Evolutionary conservation across 2,329 filamentous ascomycete species (phyloP).

Genomic region (Mariannaea elegans): DNA sequence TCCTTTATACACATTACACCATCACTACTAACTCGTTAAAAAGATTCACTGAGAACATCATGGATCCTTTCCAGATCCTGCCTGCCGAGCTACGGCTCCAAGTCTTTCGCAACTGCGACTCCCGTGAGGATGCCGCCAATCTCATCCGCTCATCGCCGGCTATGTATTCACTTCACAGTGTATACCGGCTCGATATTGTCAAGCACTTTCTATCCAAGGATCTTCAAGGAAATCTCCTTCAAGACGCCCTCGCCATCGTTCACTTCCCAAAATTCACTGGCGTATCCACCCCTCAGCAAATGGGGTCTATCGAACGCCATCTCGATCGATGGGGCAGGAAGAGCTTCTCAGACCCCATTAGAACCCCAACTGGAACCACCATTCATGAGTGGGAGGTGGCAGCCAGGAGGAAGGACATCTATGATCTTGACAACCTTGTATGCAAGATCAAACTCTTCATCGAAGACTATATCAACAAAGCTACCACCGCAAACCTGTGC

Average conservation of each 20-base stretch:
- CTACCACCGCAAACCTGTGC: slow-evolving; percentile 3
- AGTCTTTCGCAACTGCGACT: background rate
- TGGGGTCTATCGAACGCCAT: background rate
- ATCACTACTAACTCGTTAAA: too few species aligned
- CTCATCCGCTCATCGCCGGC: background rate
- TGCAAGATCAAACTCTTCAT: background rate
- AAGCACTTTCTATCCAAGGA: background rate
- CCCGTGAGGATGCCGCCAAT: background rate
- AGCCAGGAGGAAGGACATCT: background rate
- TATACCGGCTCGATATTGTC: background rate
- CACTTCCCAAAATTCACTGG: background rate
- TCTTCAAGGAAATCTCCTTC: background rate
- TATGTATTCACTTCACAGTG: background rate
- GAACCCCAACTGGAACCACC: background rate
- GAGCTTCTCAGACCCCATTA: background rate
- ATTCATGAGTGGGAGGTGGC: too few species aligned
- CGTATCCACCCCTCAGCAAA: background rate
- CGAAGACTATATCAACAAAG: slow-evolving; percentile 20
- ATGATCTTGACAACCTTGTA: background rate
- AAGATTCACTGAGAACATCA: too few species aligned
- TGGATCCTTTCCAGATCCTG: background rate
- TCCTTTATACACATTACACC: too few species aligned
- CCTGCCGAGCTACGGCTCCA: background rate
- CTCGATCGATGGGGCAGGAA: background rate
- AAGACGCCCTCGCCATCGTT: slow-evolving; percentile 15